Evolutionary conservation across 345 rosid species (phyloP).

Genomic region (Pseudoturritis turrita): DNA sequence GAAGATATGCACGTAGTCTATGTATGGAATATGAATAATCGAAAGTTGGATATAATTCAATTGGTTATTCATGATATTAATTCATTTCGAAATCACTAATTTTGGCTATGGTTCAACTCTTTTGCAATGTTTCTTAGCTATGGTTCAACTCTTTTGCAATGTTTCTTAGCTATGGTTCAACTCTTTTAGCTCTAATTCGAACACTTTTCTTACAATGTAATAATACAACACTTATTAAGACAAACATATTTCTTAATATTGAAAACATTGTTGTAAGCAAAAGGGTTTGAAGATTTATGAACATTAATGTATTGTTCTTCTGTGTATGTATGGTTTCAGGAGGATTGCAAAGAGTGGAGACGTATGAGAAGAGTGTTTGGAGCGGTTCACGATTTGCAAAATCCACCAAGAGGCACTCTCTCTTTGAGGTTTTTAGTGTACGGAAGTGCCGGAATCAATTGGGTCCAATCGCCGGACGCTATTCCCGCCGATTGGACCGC

Average conservation of each 20-base stretch:
- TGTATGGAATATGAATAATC: too few relatives aligned
- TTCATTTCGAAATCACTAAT: too few relatives aligned
- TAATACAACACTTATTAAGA: not conserved
- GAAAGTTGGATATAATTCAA: too few relatives aligned
- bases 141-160: too few relatives aligned
- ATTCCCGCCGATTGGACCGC: conserved; percentile 64
- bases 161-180: too few relatives aligned
- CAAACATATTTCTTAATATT: not conserved
- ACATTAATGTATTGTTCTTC: not conserved
- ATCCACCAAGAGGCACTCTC: conserved; percentile 54
- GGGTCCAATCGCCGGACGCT: conserved; percentile 52
- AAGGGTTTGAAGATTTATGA: not conserved
- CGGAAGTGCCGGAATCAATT: conserved; percentile 40
- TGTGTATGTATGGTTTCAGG: conserved; percentile 27
- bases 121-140: too few relatives aligned
- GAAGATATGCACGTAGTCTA: too few relatives aligned
- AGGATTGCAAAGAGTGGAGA: conserved; percentile 56
- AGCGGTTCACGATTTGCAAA: conserved; percentile 58
- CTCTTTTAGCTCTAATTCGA: not conserved
- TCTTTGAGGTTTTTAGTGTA: conserved; percentile 50
- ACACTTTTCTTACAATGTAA: not conserved
- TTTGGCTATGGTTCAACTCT: too few relatives aligned
- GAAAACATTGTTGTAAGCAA: not conserved
- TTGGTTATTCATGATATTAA: too few relatives aligned
- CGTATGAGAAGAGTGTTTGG: conserved; percentile 74